Base-by-base conservation (phyloP, 2,329 filamentous ascomycete species). In the Aureobasidium subglaciale region DNA sequence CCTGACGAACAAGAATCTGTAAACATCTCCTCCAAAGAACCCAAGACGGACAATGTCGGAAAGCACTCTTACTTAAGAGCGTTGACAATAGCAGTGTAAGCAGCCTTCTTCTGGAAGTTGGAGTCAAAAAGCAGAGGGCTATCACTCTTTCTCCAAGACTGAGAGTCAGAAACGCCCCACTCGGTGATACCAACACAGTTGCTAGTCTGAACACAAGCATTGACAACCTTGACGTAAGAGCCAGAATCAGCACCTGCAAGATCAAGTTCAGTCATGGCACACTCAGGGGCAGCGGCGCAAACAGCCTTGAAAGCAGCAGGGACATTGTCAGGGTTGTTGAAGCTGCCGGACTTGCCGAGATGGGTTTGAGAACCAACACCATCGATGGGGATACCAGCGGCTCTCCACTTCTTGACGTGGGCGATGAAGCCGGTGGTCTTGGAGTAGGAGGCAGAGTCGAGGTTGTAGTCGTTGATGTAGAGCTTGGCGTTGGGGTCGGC, bases 381-480 rank as follows among this genome's bases (percentile, higher is more conserved):
- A 62, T 87, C 79, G 59, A 86, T 85, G 59, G 81, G 83, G 16
- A 84, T 70, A 54, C 85, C 85, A 1, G 75, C 76, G 0, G 75
- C 76, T 48, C 82, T 63, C 83, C 84, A 87, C 65, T 82, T 78
- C 64, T 79, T 79, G 61, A 89, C 85, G 63, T 83, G 73, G 32
- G 65, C 67, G 4, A 79, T 74, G 73, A 86, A 80, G 43, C 70
- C 75, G 15, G 68, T 71, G 4, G 75, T 75, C 74, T 90, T 89
- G 60, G 77, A 73, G 63, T 78, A 78, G 61, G 63, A 76, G 16
- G 83, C 76, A 40, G 69, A 74, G 70, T 87, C 85, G 52, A 87
- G 78, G 72, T 76, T 78, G 67, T 75, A 77, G 65, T 90, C 86
- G 70, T 90, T 90, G 72, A 89, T 87, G 74, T 87, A 90, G 35